A percentile compares a stretch with the other conserved stretches of the same genome.
Conservation (phyloP, 2,329 filamentous ascomycete species). For the Colletotrichum sublineola region DNA sequence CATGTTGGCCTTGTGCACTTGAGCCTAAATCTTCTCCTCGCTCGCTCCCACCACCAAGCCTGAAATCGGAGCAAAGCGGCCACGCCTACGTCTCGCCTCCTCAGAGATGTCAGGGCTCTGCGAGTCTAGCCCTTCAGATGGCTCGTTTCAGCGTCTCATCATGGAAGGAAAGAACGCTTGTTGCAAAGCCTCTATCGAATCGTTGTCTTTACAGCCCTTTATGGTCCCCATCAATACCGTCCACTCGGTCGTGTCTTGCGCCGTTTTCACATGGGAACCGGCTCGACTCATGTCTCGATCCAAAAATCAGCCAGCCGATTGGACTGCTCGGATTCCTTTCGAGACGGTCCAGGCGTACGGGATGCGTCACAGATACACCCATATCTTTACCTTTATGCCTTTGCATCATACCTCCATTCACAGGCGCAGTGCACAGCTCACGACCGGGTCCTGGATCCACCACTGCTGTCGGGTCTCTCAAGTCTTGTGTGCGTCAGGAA, state of each 20-base stretch:
- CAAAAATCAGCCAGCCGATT: background rate
- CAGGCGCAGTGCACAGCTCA: background rate
- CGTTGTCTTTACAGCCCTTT: background rate
- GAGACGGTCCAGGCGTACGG: background rate
- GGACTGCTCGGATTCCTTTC: background rate
- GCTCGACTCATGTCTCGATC: background rate
- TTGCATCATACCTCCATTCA: background rate
- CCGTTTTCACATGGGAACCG: constrained; percentile 28
- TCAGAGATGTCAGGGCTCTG: background rate
- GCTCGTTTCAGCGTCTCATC: background rate
- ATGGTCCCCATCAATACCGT: background rate
- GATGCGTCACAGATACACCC: background rate
- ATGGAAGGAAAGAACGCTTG: background rate
- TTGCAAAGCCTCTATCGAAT: background rate
- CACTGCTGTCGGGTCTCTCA: too few relatives aligned
- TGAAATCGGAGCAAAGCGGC: background rate
- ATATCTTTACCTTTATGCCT: background rate
- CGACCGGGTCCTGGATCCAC: background rate
- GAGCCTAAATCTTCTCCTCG: background rate
- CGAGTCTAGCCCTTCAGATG: background rate
- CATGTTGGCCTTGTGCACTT: background rate
- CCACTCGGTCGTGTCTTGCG: constrained; percentile 5
- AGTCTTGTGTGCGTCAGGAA: background rate
- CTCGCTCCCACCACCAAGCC: background rate
- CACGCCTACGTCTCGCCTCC: background rate